A percentile compares a stretch with the other conserved stretches of the same genome.
Conservation (phyloP, 1,284 basidiomycete genomes). For the Puccinia sorghi region DNA sequence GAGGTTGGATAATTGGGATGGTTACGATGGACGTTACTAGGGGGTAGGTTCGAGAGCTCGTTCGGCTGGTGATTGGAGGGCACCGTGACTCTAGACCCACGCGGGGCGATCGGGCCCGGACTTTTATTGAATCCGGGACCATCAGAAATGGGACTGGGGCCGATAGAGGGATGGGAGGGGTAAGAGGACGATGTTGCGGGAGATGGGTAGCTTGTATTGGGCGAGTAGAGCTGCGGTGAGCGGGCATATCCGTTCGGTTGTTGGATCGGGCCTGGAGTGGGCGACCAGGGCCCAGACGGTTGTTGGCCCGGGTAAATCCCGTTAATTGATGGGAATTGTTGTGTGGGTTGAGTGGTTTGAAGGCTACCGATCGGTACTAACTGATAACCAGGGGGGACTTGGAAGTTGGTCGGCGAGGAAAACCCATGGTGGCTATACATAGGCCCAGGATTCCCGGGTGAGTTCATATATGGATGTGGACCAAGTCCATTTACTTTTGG, state of each 20-base stretch:
- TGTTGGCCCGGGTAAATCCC: constrained; percentile 34
- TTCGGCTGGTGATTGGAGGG: neutral
- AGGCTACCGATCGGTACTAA: constrained; percentile 45
- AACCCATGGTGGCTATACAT: constrained; percentile 19
- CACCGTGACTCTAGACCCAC: constrained; percentile 2
- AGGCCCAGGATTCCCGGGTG: neutral
- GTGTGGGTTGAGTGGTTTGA: neutral
- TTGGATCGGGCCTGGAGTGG: constrained; percentile 20
- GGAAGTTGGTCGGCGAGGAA: constrained; percentile 41
- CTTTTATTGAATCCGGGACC: constrained; percentile 36
- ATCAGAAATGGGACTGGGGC: neutral
- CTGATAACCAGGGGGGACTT: constrained; percentile 48
- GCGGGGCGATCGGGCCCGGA: constrained; percentile 45
- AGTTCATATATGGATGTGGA: constrained; percentile 13
- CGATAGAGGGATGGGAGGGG: constrained; percentile 8
- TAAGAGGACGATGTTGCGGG: neutral
- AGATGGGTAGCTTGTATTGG: constrained; percentile 26
- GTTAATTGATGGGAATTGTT: neutral
- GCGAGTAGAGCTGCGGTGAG: constrained; percentile 43
- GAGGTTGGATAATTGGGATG: neutral
- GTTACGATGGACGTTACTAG: neutral
- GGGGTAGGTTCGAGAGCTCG: constrained; percentile 19
- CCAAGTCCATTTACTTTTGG: constrained; percentile 29
- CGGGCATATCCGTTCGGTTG: constrained; percentile 40
- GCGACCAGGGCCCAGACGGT: constrained; percentile 40